phyloP scores from a whole-genome alignment of 2,329 filamentous ascomycete species.

The Neonectria punicea region DNA sequence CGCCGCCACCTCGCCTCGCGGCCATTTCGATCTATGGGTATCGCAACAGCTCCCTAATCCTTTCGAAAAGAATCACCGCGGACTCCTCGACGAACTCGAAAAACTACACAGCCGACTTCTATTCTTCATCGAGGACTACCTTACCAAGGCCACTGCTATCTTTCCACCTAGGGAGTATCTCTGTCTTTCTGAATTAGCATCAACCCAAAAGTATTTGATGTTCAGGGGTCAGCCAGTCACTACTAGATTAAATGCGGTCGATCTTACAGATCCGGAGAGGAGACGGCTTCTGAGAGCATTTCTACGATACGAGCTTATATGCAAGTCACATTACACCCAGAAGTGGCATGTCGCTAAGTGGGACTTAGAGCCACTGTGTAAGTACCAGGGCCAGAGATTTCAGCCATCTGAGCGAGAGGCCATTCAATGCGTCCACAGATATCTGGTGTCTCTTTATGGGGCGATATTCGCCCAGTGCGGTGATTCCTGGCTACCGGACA shows the following conservation, averaged over 20 bases:
- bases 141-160: constrained; percentile 29
- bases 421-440: constrained; percentile 20
- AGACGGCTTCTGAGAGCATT: constrained; percentile 23
- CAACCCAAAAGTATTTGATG: neutral
- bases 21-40: constrained; percentile 11
- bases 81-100: neutral
- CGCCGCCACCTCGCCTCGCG: neutral
- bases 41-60: constrained; percentile 16
- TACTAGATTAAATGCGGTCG: neutral
- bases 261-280: constrained; percentile 12
- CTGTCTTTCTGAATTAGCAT: constrained; percentile 15
- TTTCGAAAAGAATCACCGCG: neutral
- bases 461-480: constrained; percentile 25
- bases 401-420: neutral
- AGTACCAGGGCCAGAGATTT: neutral
- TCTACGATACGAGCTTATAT: constrained; percentile 12
- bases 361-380: neutral
- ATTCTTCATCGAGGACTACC: constrained; percentile 24
- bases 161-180: constrained; percentile 21
- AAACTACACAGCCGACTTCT: constrained; percentile 10
- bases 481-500: neutral
- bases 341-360: neutral
- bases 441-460: constrained; percentile 20
- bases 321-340: neutral
- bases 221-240: constrained; percentile 11